Percentiles rank a stretch among this genome's conserved stretches.
These are phyloP conservation scores for Pestalotiopsis sp. DNA, from an alignment of 2,329 filamentous ascomycete genomes.

Conservation along the genomic window DNA sequence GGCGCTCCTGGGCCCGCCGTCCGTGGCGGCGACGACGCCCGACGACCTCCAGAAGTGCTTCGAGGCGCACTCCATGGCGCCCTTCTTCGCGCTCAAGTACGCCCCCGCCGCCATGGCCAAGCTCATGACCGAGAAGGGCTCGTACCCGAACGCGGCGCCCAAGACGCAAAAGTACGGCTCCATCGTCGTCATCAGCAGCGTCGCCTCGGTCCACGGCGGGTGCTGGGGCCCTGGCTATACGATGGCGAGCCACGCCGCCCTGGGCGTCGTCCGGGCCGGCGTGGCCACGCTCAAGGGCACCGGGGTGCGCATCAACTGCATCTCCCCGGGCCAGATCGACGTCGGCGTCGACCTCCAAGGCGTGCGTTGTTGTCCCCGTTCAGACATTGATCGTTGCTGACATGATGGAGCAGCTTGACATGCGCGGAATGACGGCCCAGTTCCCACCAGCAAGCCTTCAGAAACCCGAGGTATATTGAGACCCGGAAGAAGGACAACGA, in stretches of 20 bases:
- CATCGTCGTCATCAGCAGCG: conserved; percentile 62
- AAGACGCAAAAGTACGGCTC: conserved; percentile 63
- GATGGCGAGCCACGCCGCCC: conserved; percentile 60
- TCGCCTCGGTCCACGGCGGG: conserved; percentile 58
- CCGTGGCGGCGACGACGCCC: conserved; percentile 57
- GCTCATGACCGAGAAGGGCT: conserved; percentile 47
- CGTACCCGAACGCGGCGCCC: conserved; percentile 62
- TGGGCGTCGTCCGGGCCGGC: conserved; percentile 61
- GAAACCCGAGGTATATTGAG: conserved; percentile 39
- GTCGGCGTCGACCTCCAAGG: conserved; percentile 43
- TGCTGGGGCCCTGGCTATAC: conserved; percentile 65
- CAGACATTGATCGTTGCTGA: background rate
- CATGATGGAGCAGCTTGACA: conserved; percentile 40
- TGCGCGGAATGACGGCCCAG: conserved; percentile 51
- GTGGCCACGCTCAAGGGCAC: conserved; percentile 60
- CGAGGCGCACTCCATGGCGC: conserved; percentile 61
- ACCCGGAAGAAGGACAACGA: too few species aligned
- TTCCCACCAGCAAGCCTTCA: conserved; percentile 58
- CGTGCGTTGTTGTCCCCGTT: conserved; percentile 25
- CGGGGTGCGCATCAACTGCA: conserved; percentile 60
- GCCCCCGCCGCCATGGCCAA: conserved; percentile 66
- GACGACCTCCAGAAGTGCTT: conserved; percentile 58
- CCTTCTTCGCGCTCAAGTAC: conserved; percentile 67
- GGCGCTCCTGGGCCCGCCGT: conserved; percentile 57
- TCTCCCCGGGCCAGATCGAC: conserved; percentile 42